Base-by-base conservation (phyloP, 495 filamentous ascomycete species). In the Staphylotrichum longicolle region DNA sequence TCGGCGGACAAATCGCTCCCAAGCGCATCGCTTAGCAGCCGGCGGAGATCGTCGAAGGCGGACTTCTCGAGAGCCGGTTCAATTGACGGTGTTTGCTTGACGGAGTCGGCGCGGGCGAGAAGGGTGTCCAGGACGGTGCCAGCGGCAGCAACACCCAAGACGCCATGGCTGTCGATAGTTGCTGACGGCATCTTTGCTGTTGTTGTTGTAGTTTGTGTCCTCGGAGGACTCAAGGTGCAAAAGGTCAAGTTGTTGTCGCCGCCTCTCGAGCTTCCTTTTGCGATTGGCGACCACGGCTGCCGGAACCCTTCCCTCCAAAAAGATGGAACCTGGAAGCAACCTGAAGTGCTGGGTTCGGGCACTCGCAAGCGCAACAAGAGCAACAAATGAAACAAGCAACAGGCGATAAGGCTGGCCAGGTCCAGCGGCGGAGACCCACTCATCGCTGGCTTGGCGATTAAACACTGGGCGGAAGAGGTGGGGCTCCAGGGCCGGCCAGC, bases 1-100 rank as follows among this genome's bases (percentile, higher is more conserved):
- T 65, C 63, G 20, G 10, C 46, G 20, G 53, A 45, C 37, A 63
- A 40, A 33, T 65, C 62, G 45, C 63, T 40, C 54, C 66, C 69
- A 12, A 80, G 75, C 11, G 77, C 66, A 57, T 71, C 63, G 52
- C 69, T 70, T 27, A 84, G 68, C 33, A 69, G 75, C 8, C 70
- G 65, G 27, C 82, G 69, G 27, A 81, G 67, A 55, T 83, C 75
- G 20, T 73, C 71, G 47, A 91, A 80, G 66, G 85, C 79, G 44
- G 79, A 72, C 62, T 88, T 83, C 12, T 82, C 83, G 68, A 98
- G 79, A 9, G 90, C 84, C 33, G 91, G 92, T 64, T 97, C 91
- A 63, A 96, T 86, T 12, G 83, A 79, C 35, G 78, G 76, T 62
- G 81, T 78, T 3, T 80, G 77, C 75, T 95, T 96, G 57, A 87